Conservation (phyloP, 768 basidiomycete species). For the Lyophyllum atratum region DNA sequence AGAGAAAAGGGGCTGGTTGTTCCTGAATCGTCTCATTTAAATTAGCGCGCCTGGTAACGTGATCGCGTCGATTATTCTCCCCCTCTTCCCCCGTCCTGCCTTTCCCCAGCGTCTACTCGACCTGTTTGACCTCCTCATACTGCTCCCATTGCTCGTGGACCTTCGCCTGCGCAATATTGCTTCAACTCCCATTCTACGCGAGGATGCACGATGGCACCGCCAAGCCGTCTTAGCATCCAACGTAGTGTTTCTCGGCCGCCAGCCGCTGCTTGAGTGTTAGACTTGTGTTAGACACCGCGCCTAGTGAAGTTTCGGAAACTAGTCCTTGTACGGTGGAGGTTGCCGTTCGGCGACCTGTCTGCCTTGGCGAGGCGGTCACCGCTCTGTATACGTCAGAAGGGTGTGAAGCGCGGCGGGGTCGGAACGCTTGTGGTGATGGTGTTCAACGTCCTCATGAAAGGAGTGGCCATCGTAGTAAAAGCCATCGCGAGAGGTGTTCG, state of each 20-base stretch:
- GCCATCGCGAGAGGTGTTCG: slow-evolving; percentile 18
- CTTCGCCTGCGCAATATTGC: too few species aligned
- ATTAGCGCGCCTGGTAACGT: too few species aligned
- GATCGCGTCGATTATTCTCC: too few species aligned
- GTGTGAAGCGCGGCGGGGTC: slow-evolving; percentile 19
- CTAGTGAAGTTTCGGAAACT: slow-evolving; percentile 24
- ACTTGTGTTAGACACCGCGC: slow-evolving; percentile 29
- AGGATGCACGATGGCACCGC: too few species aligned
- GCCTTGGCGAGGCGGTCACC: slow-evolving; percentile 25
- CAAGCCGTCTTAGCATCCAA: too few species aligned
- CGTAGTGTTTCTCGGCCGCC: slow-evolving; percentile 21
- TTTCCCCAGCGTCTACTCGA: too few species aligned
- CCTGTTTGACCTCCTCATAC: too few species aligned
- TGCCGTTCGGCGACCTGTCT: slow-evolving; percentile 26
- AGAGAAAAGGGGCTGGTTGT: too few species aligned
- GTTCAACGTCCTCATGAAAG: slow-evolving; percentile 20
- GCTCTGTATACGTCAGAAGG: slow-evolving; percentile 25
- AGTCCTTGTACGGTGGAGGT: slow-evolving; percentile 23
- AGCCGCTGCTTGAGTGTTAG: slow-evolving; percentile 23
- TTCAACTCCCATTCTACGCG: too few species aligned
- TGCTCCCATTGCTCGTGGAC: too few species aligned
- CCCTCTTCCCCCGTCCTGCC: too few species aligned
- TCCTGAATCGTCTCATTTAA: too few species aligned
- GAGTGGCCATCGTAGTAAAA: slow-evolving; percentile 19
- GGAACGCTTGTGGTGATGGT: slow-evolving; percentile 16